These are phyloP conservation scores for Camelina laxa DNA, from an alignment of 345 rosid genomes.

Conservation along the genomic window DNA sequence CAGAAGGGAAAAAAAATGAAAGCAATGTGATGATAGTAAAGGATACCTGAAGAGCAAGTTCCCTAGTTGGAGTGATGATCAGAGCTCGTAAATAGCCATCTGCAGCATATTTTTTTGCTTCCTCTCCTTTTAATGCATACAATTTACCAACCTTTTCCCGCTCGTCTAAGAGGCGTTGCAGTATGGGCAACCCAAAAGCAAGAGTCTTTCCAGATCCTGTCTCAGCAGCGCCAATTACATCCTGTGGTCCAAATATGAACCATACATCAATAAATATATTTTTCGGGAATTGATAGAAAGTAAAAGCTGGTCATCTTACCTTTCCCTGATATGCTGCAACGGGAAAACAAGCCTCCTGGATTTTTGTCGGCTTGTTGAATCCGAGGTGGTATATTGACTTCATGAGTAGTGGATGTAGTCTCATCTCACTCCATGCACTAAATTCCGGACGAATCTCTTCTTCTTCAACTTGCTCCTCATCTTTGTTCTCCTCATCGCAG, in stretches of 20 bases:
- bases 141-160: conserved; percentile 62
- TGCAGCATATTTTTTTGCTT: conserved; percentile 68
- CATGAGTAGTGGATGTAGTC: conserved; percentile 86
- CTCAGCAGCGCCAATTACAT: conserved; percentile 96
- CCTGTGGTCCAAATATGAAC: conserved; percentile 54
- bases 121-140: conserved; percentile 59
- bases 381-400: conserved; percentile 73
- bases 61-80: conserved; percentile 93
- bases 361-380: conserved; percentile 89
- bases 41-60: conserved; percentile 87
- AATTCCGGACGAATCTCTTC: conserved; percentile 54
- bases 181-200: conserved; percentile 94
- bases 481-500: conserved; percentile 45
- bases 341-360: conserved; percentile 88
- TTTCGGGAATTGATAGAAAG: neutral
- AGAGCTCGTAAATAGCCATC: conserved; percentile 83
- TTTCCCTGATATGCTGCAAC: conserved; percentile 96
- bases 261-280: conserved; percentile 13
- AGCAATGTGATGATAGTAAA: conserved; percentile 24
- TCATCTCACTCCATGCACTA: conserved; percentile 78
- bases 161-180: conserved; percentile 93
- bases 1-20: neutral
- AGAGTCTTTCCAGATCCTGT: conserved; percentile 99
- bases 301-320: conserved; percentile 52
- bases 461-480: conserved; percentile 57